A percentile compares a stretch with the other conserved stretches of the same genome.
phyloP scores from a whole-genome alignment of 2,329 filamentous ascomycete species.

The Xylaria sp. region DNA sequence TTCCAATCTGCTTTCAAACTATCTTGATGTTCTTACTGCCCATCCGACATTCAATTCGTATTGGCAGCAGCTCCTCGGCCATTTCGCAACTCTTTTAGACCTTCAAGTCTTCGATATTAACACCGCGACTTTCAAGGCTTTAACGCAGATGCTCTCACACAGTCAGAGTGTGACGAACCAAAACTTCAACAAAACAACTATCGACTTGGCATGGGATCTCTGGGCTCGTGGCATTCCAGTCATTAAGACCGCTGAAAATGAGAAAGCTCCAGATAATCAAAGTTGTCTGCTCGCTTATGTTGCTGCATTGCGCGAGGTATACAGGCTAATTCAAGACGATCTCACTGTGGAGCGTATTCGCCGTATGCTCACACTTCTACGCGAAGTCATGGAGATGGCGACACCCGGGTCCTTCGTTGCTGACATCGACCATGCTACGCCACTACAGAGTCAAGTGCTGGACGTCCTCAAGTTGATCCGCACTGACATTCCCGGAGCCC shows the following conservation, averaged over 20 bases:
- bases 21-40: conserved; percentile 65
- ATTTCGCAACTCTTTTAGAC: conserved; percentile 60
- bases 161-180: conserved; percentile 40
- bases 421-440: conserved; percentile 68
- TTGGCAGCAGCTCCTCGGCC: conserved; percentile 68
- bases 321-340: conserved; percentile 63
- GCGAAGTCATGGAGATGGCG: conserved; percentile 65
- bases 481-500: conserved; percentile 58
- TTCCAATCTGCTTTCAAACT: conserved; percentile 67
- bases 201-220: conserved; percentile 61
- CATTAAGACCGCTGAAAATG: conserved; percentile 36
- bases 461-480: conserved; percentile 62
- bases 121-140: conserved; percentile 63
- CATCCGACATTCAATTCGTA: conserved; percentile 63
- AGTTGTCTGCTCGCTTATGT: conserved; percentile 83
- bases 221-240: conserved; percentile 64
- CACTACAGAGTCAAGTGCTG: conserved; percentile 65
- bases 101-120: conserved; percentile 64
- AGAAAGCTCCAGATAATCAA: conserved; percentile 61
- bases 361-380: conserved; percentile 66
- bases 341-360: conserved; percentile 58
- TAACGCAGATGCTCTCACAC: conserved; percentile 57
- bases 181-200: conserved; percentile 45
- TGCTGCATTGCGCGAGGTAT: conserved; percentile 68
- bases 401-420: conserved; percentile 62